phyloP scores from a whole-genome alignment of 192 early-diverging fungal genomes.

The Glomus cerebriforme region DNA sequence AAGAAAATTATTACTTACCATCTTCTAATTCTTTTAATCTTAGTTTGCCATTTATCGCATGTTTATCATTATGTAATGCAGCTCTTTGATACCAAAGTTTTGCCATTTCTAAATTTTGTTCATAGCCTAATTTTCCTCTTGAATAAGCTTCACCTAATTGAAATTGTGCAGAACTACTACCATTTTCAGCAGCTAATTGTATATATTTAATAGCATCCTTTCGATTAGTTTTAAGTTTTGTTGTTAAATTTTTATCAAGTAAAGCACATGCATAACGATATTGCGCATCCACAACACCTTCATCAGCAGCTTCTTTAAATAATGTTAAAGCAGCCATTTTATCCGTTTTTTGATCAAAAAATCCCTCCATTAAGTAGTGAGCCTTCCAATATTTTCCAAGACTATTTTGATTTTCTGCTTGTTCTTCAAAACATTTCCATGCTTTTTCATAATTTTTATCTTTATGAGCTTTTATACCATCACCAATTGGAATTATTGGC shows the following conservation, averaged over 20 bases:
- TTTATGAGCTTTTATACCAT: conserved; percentile 23
- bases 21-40: too few species aligned
- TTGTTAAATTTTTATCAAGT: neutral
- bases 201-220: too few species aligned
- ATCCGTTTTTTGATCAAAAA: neutral
- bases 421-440: conserved; percentile 1
- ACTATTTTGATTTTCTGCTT: neutral
- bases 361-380: neutral
- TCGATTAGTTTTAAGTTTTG: too few species aligned
- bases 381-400: conserved; percentile 4
- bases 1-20: too few species aligned
- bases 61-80: too few species aligned
- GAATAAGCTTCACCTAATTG: too few species aligned
- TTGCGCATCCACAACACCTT: neutral
- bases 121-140: too few species aligned
- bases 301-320: conserved; percentile 8
- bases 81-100: too few species aligned
- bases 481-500: conserved; percentile 7
- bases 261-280: neutral
- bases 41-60: too few species aligned
- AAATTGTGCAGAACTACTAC: too few species aligned
- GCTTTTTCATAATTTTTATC: neutral
- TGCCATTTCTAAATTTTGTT: too few species aligned
- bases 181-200: too few species aligned
- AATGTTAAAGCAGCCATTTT: neutral